Percentiles rank a stretch among this genome's conserved stretches.
These are phyloP conservation scores for Collybiopsis luxurians DNA, from an alignment of 768 basidiomycete genomes.

Conservation along the genomic window DNA sequence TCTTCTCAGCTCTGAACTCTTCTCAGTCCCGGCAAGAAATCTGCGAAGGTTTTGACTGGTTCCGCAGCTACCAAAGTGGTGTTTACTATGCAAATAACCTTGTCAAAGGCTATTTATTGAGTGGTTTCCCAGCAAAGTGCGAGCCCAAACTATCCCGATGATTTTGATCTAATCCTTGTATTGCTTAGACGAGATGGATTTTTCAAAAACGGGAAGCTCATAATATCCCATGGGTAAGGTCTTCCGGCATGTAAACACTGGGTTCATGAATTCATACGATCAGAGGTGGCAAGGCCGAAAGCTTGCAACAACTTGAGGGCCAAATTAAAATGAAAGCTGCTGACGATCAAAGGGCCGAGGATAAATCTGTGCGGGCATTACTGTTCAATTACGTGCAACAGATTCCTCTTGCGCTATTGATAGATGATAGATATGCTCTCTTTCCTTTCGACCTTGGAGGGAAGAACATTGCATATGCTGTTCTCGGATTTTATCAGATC, in stretches of 20 bases:
- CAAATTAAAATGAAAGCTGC: conserved; percentile 39
- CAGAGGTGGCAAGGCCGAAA: conserved; percentile 72
- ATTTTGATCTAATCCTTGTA: conserved; percentile 4
- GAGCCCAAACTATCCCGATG: conserved; percentile 11
- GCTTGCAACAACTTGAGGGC: conserved; percentile 42
- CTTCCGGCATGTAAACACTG: too few relatives aligned
- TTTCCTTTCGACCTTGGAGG: conserved; percentile 70
- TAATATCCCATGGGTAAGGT: conserved; percentile 83
- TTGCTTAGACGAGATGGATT: conserved; percentile 64
- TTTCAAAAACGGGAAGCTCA: conserved; percentile 59
- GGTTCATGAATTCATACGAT: too few relatives aligned
- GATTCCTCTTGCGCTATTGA: conserved; percentile 66
- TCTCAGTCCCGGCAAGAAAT: conserved; percentile 78
- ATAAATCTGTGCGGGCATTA: conserved; percentile 70
- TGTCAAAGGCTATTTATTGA: conserved; percentile 75
- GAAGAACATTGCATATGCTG: conserved; percentile 48
- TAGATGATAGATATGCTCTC: conserved; percentile 68
- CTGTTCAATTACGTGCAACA: conserved; percentile 51
- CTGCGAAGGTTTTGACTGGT: conserved; percentile 76
- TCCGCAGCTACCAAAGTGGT: conserved; percentile 75
- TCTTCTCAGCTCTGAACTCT: conserved; percentile 2
- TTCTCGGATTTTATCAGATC: conserved; percentile 64
- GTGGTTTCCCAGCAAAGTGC: conserved; percentile 67
- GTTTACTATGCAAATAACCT: conserved; percentile 63
- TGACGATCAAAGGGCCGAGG: conserved; percentile 64